Evolutionary conservation across 1,284 basidiomycete species (phyloP).

Genomic region (Fomitopsis schrenkii): DNA sequence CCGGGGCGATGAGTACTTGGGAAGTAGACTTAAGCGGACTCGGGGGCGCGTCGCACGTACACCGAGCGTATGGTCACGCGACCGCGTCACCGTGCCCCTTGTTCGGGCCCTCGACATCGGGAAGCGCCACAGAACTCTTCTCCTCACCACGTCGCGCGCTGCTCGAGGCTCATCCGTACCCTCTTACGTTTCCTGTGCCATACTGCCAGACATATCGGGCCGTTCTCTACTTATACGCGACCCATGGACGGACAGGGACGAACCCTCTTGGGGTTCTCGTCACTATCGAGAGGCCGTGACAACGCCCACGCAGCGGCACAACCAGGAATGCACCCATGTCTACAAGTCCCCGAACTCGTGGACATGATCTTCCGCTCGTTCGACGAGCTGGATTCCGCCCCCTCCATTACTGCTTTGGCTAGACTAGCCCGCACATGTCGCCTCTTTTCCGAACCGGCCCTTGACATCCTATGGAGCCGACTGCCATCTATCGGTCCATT

Average conservation of each 20-base stretch:
- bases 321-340: constrained; percentile 5
- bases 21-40: too few species aligned
- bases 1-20: too few species aligned
- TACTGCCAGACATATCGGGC: too few species aligned
- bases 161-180: too few species aligned
- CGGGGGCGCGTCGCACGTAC: too few species aligned
- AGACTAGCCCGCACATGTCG: constrained; percentile 12
- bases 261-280: not conserved
- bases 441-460: constrained; percentile 12
- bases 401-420: constrained; percentile 5
- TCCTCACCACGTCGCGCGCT: too few species aligned
- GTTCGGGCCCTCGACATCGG: too few species aligned
- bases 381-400: not conserved
- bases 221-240: too few species aligned
- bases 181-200: too few species aligned
- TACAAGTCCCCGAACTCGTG: constrained; percentile 13
- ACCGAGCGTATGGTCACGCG: not conserved
- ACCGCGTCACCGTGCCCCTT: not conserved
- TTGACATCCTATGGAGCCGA: constrained; percentile 13
- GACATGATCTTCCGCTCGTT: constrained; percentile 9
- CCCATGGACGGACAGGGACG: too few species aligned
- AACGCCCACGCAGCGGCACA: not conserved
- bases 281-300: not conserved
- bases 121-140: too few species aligned
- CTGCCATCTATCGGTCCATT: constrained; percentile 12